These are phyloP conservation scores for Citrus unshiu DNA, from an alignment of 345 rosid genomes.

Conservation along the genomic window DNA sequence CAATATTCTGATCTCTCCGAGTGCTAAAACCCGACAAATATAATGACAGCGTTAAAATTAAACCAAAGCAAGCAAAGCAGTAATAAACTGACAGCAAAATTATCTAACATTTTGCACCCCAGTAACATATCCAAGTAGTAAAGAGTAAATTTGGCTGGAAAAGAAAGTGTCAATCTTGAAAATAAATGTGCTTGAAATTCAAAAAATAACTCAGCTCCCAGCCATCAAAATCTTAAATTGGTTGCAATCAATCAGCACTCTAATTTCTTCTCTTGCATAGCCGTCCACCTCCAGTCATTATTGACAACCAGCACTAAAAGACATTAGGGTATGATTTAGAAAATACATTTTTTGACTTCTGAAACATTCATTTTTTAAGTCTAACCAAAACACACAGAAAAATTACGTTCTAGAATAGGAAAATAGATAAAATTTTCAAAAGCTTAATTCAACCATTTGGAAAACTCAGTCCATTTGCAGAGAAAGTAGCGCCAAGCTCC, in stretches of 20 bases:
- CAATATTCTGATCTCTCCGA: background rate
- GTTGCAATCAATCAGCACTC: background rate
- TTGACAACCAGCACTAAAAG: background rate
- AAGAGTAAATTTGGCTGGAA: background rate
- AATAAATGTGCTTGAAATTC: background rate
- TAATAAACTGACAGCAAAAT: background rate
- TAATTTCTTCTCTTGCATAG: background rate
- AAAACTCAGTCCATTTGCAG: background rate
- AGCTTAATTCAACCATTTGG: background rate
- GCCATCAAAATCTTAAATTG: background rate
- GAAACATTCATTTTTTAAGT: background rate
- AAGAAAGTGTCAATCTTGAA: background rate
- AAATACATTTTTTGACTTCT: background rate
- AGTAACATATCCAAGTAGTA: background rate
- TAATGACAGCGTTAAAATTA: background rate
- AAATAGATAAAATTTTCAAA: background rate
- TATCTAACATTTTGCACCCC: background rate
- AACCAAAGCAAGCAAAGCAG: background rate
- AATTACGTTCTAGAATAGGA: background rate
- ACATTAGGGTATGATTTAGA: background rate
- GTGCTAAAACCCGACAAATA: background rate
- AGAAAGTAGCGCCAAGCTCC: background rate
- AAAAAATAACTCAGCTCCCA: background rate
- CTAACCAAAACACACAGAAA: background rate
- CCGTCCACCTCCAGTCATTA: background rate